Conservation (phyloP, 805 yeast genomes). For the Cyberlindnera mrakii region DNA sequence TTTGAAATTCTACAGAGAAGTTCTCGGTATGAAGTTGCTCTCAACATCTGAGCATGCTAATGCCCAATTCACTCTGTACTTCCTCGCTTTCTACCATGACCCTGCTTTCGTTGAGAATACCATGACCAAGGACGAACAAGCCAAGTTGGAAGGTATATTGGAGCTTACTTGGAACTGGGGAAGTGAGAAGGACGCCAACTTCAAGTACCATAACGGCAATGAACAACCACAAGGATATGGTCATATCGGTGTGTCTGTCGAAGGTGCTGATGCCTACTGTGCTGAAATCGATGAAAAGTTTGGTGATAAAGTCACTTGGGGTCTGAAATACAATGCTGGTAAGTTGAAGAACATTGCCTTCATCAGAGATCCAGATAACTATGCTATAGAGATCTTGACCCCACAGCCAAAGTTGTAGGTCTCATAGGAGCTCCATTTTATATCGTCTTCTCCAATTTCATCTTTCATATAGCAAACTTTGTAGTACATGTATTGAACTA, state of each 20-base stretch:
- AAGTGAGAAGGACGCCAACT: constrained; percentile 71
- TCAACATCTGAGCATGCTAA: constrained; percentile 48
- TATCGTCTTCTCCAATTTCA: no score
- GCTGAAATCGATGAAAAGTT: constrained; percentile 38
- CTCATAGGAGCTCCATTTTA: background rate
- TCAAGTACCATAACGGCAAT: constrained; percentile 81
- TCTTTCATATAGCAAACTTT: no score
- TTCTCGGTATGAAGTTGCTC: constrained; percentile 74
- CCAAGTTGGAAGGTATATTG: constrained; percentile 58
- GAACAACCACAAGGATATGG: constrained; percentile 78
- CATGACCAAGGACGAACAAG: constrained; percentile 28
- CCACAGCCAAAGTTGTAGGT: constrained; percentile 18
- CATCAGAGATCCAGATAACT: constrained; percentile 86
- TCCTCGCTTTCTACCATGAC: constrained; percentile 65
- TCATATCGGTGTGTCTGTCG: constrained; percentile 70
- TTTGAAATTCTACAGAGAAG: constrained; percentile 69
- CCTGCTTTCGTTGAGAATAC: constrained; percentile 37
- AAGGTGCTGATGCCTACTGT: constrained; percentile 54
- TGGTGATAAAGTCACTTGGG: constrained; percentile 54
- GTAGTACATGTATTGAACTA: no score
- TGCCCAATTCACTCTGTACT: constrained; percentile 82
- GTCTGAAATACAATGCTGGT: constrained; percentile 50
- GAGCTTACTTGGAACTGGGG: constrained; percentile 97
- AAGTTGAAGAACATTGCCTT: constrained; percentile 60
- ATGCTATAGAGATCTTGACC: constrained; percentile 69